Evolutionary conservation across 345 rosid genomes (phyloP), one percentile per base, ranked within the genome.

Genomic region (Acer negundo): DNA sequence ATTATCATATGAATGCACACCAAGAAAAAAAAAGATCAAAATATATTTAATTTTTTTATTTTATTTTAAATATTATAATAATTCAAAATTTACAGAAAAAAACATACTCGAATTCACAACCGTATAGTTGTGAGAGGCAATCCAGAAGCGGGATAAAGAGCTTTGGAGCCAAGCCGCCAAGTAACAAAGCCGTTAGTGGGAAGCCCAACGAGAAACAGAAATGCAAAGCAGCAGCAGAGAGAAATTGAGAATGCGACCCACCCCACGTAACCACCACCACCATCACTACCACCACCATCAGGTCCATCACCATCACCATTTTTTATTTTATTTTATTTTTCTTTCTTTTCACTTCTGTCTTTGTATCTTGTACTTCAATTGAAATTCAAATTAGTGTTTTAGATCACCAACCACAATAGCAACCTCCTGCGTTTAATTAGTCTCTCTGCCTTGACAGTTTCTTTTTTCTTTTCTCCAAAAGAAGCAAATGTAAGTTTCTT

Each of bases 381-480:
- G 7, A 31, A 35, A 35, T 35, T 35, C 38, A 35, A 35, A 12
- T 35, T 2, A 16, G 8, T 68, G 76, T 19, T 75, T 53, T 62
- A 35, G 78, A 66, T 75, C 64, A 66, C 72, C 78, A 53, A 75
- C 68, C 31, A 20, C 22, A n/a, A 7, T 19, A 31, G 12, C 28
- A 40, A 2, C 51, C 75, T 8, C 13, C 19, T 12, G 15, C 66
- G 31, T 5, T 26, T 26, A 70, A 24, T 20, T 26, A 38, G 22
- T 51, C 75, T 13, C 15, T 13, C 24, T 68, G 55, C 8, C 23
- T 11, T 16, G 10, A 6, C 38, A n/a, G 1, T 23, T 13, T 12
- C 3, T n/a, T 40, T 46, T 38, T 6, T 44, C 6, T 31, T 35
- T 35, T 35, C 6, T 68, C 22, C 56, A 44, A 17, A 63, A 63